A percentile compares a stretch with the other conserved stretches of the same genome.
Conservation (phyloP, 169 alveolate genomes). For the Plasmodium fragile region DNA sequence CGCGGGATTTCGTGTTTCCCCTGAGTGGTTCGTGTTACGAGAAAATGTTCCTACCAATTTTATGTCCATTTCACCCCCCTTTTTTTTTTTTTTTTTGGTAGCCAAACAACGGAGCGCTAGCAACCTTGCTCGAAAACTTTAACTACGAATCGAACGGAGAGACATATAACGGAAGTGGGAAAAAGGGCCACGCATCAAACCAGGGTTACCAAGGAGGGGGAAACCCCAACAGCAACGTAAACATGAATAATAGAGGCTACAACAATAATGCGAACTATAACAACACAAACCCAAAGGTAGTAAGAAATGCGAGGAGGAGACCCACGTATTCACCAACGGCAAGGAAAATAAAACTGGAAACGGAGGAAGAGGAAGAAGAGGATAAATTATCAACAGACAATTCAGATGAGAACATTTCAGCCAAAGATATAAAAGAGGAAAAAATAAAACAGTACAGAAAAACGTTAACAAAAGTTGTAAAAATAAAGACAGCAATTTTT, state of each 20-base stretch:
- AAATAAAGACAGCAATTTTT: slow-evolving; percentile 82
- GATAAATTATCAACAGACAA: slow-evolving; percentile 52
- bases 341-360: slow-evolving; percentile 34
- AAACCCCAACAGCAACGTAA: not conserved
- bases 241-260: not conserved
- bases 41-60: not conserved
- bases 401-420: slow-evolving; percentile 74
- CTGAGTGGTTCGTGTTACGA: not conserved
- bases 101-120: slow-evolving; percentile 48
- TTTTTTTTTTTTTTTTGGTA: not conserved
- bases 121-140: slow-evolving; percentile 46
- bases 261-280: not conserved
- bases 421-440: slow-evolving; percentile 80
- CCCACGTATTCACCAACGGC: slow-evolving; percentile 73
- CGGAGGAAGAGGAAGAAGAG: slow-evolving; percentile 61
- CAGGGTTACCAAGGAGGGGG: not conserved
- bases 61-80: not conserved
- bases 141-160: slow-evolving; percentile 40
- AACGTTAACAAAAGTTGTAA: slow-evolving; percentile 80
- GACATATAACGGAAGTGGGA: not conserved
- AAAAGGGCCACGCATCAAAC: not conserved
- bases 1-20: not conserved
- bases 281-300: slow-evolving; percentile 18
- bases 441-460: slow-evolving; percentile 79
- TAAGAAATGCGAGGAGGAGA: slow-evolving; percentile 62